Percentiles rank a stretch among this genome's conserved stretches.
Conservation (phyloP, 768 basidiomycete genomes). For the Kwoniella sp. region DNA sequence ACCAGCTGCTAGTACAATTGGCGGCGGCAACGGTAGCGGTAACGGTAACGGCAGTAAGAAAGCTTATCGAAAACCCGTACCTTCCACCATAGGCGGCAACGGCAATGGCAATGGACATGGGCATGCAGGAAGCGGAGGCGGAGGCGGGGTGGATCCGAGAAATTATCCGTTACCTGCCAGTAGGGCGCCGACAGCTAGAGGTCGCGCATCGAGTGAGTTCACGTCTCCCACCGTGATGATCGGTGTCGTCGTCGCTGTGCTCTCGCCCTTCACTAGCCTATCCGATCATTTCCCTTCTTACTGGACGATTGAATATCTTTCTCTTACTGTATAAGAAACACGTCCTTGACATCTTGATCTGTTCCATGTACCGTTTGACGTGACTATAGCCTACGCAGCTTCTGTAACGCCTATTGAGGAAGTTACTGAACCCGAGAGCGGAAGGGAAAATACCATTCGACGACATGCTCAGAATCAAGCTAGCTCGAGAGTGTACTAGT, state of each 20-base stretch:
- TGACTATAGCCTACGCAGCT: slow-evolving; percentile 35
- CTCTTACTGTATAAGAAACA: background rate
- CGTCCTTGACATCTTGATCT: background rate
- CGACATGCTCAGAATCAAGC: background rate
- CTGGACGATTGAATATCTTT: too few species aligned
- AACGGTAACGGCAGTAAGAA: background rate
- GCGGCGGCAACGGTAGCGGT: background rate
- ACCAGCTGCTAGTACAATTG: background rate
- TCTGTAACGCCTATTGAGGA: slow-evolving; percentile 48
- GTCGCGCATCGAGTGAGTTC: slow-evolving; percentile 28
- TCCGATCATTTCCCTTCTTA: too few species aligned
- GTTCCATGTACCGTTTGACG: background rate
- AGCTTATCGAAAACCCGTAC: slow-evolving; percentile 11
- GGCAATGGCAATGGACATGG: slow-evolving; percentile 12
- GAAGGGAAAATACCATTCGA: slow-evolving; percentile 10
- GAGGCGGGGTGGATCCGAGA: slow-evolving; percentile 16
- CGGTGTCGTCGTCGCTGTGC: too few species aligned
- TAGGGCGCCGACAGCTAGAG: slow-evolving; percentile 30
- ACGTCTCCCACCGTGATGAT: too few species aligned
- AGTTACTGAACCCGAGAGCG: slow-evolving; percentile 40
- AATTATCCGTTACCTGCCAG: slow-evolving; percentile 34
- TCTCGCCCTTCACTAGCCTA: too few species aligned
- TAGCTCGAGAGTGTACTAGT: background rate
- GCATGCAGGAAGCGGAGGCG: background rate
- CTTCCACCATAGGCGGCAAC: slow-evolving; percentile 1